phyloP scores from a whole-genome alignment of 805 yeast genomes.

The Teunomyces aglyptinius region DNA sequence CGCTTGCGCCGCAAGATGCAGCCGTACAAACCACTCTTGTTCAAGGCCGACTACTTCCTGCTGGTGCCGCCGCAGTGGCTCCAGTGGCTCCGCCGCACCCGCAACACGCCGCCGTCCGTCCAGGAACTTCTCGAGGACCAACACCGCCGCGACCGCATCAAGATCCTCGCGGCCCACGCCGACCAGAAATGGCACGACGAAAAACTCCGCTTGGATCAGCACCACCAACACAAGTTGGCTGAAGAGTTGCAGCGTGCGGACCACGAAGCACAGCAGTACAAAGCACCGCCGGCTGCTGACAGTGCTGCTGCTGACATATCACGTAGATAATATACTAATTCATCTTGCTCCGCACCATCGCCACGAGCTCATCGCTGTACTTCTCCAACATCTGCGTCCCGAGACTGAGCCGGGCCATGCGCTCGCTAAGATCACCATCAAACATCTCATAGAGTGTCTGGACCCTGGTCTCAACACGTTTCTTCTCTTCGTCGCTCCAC shows the following conservation, averaged over 20 bases:
- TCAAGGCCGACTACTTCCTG: constrained; percentile 56
- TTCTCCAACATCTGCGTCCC: constrained; percentile 20
- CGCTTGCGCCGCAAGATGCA: constrained; percentile 63
- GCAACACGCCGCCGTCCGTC: constrained; percentile 58
- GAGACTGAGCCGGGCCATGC: not conserved
- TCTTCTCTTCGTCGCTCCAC: constrained; percentile 11
- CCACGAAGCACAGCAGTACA: constrained; percentile 1
- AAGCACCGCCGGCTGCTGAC: not conserved
- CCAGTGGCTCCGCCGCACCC: constrained; percentile 73
- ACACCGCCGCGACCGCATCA: constrained; percentile 51
- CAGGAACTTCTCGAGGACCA: constrained; percentile 61
- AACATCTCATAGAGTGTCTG: constrained; percentile 17
- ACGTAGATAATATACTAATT: constrained; percentile 19
- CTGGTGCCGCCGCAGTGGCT: constrained; percentile 72
- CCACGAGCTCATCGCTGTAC: constrained; percentile 38
- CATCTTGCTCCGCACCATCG: constrained; percentile 25
- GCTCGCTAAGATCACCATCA: constrained; percentile 2
- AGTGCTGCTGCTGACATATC: constrained; percentile 40
- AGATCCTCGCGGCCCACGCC: constrained; percentile 47
- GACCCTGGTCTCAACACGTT: constrained; percentile 18
- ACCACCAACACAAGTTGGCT: constrained; percentile 29
- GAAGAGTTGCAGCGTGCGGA: constrained; percentile 30
- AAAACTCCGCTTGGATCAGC: constrained; percentile 31
- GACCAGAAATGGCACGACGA: constrained; percentile 42
- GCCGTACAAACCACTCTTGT: constrained; percentile 47